Conservation (phyloP, 192 early-diverging fungal genomes). For the Coemansia sp. region DNA sequence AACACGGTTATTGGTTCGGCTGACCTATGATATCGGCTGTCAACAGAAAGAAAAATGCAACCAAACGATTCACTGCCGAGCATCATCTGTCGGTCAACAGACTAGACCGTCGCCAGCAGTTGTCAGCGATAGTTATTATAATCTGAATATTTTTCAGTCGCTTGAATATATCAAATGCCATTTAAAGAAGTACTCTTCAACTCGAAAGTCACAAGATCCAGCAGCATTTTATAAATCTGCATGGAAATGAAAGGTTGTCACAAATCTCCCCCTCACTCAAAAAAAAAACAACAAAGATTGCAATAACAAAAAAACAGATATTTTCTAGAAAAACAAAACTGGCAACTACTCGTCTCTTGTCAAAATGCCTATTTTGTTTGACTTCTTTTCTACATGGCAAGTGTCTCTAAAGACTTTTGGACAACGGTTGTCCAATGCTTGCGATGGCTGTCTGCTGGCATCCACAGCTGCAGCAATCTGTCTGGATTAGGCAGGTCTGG, state of each 20-base stretch:
- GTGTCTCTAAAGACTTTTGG: constrained; percentile 16
- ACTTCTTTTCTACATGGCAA: neutral
- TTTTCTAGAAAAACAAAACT: neutral
- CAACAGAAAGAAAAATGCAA: neutral
- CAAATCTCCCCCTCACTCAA: too few species aligned
- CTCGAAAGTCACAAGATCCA: neutral
- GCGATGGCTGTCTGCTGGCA: constrained; percentile 51
- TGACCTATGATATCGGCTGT: neutral
- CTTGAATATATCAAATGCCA: too few species aligned
- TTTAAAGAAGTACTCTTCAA: too few species aligned
- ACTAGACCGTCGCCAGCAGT: neutral
- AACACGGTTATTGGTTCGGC: neutral
- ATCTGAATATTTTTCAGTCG: neutral
- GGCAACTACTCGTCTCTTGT: neutral
- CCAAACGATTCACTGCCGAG: neutral
- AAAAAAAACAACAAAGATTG: neutral
- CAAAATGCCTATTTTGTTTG: neutral
- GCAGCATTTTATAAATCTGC: neutral
- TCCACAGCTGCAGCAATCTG: constrained; percentile 79
- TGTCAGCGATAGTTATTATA: neutral
- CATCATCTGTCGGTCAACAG: neutral
- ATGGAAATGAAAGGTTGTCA: too few species aligned
- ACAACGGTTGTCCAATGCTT: constrained; percentile 51
- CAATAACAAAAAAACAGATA: neutral
- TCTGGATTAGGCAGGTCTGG: constrained; percentile 65